phyloP scores from a whole-genome alignment of 257 asterid genomes.

The Solanum chmielewskii region DNA sequence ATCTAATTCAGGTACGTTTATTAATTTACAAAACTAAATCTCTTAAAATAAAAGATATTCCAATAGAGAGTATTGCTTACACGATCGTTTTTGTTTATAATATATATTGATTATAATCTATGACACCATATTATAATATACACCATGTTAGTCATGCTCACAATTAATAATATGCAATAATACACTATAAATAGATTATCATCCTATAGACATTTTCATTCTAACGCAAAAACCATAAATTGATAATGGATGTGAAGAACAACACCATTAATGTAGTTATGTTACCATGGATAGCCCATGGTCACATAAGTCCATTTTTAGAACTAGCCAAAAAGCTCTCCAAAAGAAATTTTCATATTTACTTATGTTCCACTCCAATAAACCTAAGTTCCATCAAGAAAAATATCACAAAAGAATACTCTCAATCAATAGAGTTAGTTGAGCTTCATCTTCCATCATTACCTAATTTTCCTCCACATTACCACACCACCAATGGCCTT shows the following conservation, averaged over 20 bases:
- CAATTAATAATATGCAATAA: too few species aligned
- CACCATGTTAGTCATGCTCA: too few species aligned
- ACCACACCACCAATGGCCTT: constrained; percentile 53
- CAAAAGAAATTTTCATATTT: constrained; percentile 9
- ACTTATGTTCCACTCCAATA: constrained; percentile 35
- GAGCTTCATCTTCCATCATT: constrained; percentile 24
- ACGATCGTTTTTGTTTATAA: not conserved
- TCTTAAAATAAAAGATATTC: not conserved
- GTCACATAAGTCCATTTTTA: not conserved
- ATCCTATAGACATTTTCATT: not conserved
- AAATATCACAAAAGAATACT: constrained; percentile 2
- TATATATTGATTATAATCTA: not conserved
- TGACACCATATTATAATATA: too few species aligned
- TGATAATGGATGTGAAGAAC: not conserved
- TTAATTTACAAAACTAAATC: not conserved
- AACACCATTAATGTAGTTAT: not conserved
- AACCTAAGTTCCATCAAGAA: constrained; percentile 26
- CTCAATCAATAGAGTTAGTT: constrained; percentile 7
- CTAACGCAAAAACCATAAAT: not conserved
- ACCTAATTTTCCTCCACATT: constrained; percentile 17
- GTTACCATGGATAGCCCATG: constrained; percentile 5
- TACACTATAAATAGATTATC: not conserved
- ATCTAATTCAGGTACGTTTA: not conserved
- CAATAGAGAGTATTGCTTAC: not conserved
- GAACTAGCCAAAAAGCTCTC: constrained; percentile 32